phyloP scores from a whole-genome alignment of 495 filamentous ascomycete genomes.

The Cercophora sp. region DNA sequence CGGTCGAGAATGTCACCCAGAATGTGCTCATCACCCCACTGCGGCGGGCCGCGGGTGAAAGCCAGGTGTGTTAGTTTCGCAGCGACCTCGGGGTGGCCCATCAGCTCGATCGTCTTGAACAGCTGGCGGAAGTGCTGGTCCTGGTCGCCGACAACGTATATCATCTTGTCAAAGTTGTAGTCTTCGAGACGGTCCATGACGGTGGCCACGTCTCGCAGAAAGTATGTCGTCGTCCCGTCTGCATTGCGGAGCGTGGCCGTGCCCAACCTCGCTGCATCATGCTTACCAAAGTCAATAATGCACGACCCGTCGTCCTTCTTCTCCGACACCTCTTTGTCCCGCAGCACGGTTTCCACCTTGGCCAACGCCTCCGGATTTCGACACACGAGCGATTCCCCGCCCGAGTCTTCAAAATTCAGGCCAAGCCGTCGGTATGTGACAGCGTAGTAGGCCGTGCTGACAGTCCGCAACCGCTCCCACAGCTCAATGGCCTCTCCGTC shows the following conservation, averaged over 20 bases:
- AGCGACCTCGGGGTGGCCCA: slow-evolving; percentile 25
- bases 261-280: slow-evolving; percentile 61
- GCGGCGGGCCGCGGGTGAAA: neutral
- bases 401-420: slow-evolving; percentile 67
- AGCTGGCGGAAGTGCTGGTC: slow-evolving; percentile 69
- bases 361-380: slow-evolving; percentile 39
- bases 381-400: slow-evolving; percentile 40
- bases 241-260: slow-evolving; percentile 65
- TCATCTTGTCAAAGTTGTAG: slow-evolving; percentile 67
- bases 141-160: slow-evolving; percentile 71
- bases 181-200: slow-evolving; percentile 58
- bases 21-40: slow-evolving; percentile 2
- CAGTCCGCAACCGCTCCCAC: slow-evolving; percentile 62
- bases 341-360: slow-evolving; percentile 49
- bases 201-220: slow-evolving; percentile 70
- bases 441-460: slow-evolving; percentile 61
- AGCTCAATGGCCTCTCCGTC: slow-evolving; percentile 56
- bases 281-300: slow-evolving; percentile 66
- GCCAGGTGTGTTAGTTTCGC: neutral
- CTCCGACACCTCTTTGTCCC: slow-evolving; percentile 57
- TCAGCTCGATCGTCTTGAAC: slow-evolving; percentile 66
- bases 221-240: slow-evolving; percentile 65
- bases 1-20: slow-evolving; percentile 5
- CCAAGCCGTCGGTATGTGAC: slow-evolving; percentile 62
- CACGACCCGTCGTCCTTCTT: slow-evolving; percentile 56